Base-by-base conservation (phyloP, 2,329 filamentous ascomycete species). In the Alternaria ventricosa region DNA sequence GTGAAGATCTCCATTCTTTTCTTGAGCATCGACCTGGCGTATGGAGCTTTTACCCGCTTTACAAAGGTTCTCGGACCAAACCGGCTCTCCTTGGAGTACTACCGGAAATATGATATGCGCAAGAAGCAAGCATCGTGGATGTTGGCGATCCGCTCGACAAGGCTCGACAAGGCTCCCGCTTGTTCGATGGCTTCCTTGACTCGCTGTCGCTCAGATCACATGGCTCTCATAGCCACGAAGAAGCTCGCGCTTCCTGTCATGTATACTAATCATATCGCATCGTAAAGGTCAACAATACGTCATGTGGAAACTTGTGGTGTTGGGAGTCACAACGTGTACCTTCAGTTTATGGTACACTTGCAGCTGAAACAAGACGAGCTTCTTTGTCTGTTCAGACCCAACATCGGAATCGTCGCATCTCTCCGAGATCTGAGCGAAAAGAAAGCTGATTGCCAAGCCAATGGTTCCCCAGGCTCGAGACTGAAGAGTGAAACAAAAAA, bases 401-500 rank as follows among this genome's bases (percentile, higher is more conserved):
- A 36, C 9, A 20, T 53, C 23, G 22, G 7, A 28, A 18, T 33
- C 28, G 11, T 41, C 28, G 13, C 13, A 45, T 30, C 46, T 28
- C 8, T 20, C 15, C 33, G 30, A 27, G 22, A 41, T 33, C 22
- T 36, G 27, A 13, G 11, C 41, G n/a, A 43, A 53, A 53, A 62
- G 50, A 54, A 23, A 12, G 1, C 6, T 9, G n/a, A 9, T 30
- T 44, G 60, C 60, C 60, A 62, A 62, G 60, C 43, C 23, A 51
- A 59, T 62, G 60, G 60, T 62, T 62, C 60, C 4, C 28, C 30
- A 41, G 47, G 9, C 28, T 20, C 55, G 41, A n/a, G 6, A 9
- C 49, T n/a, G 9, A 11, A 53, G 22, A 23, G 20, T 41, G 28
- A 53, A 30, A 25, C 28, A 25, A 23, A 30, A 23, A 36, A 6